Evolutionary conservation across 2,329 filamentous ascomycete genomes (phyloP).

Genomic region (Alternaria sp.): DNA sequence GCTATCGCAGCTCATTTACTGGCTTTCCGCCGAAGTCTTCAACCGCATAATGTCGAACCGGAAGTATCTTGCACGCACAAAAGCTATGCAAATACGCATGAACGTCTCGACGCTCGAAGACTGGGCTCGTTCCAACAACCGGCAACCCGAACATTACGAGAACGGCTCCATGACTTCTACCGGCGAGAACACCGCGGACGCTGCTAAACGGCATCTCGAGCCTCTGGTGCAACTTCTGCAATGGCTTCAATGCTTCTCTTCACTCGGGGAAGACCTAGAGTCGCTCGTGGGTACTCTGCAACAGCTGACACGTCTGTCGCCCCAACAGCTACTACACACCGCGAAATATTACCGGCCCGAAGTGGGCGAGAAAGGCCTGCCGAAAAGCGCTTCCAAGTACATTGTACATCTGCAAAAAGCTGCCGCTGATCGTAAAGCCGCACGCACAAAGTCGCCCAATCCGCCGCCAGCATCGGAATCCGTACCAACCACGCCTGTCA

Average conservation of each 20-base stretch:
- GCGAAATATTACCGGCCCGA: constrained; percentile 93
- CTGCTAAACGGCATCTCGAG: constrained; percentile 81
- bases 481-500: constrained; percentile 43
- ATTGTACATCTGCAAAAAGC: constrained; percentile 81
- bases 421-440: constrained; percentile 58
- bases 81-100: constrained; percentile 99
- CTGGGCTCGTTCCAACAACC: constrained; percentile 92
- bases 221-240: constrained; percentile 93
- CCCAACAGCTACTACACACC: constrained; percentile 88
- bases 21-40: constrained; percentile 94
- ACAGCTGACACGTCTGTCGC: constrained; percentile 82
- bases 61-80: constrained; percentile 92
- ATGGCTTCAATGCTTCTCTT: constrained; percentile 98
- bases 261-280: constrained; percentile 86
- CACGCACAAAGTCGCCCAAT: constrained; percentile 39
- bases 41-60: constrained; percentile 97
- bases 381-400: constrained; percentile 88
- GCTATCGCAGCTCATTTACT: constrained; percentile 90
- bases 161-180: constrained; percentile 84
- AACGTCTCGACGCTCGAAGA: constrained; percentile 95
- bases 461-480: constrained; percentile 46
- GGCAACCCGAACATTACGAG: constrained; percentile 94
- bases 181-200: constrained; percentile 86
- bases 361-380: constrained; percentile 90
- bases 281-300: constrained; percentile 87